Evolutionary conservation across 768 basidiomycete species (phyloP), one percentile per base, ranked within the genome.

Genomic region (Podaxis carcinomalis): DNA sequence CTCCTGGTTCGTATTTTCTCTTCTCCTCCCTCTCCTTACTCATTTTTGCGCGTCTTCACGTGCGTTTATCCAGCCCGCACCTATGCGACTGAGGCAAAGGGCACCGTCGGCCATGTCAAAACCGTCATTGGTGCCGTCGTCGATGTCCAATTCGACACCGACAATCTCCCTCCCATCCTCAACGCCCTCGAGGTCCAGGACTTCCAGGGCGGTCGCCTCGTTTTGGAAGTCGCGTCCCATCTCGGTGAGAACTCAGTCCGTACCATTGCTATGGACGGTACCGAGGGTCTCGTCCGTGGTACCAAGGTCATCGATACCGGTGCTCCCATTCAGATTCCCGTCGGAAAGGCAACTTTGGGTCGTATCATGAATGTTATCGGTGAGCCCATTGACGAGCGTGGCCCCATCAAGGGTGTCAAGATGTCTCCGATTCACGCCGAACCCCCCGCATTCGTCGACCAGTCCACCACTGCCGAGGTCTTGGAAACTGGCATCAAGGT

Each of bases 321-420:
- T 74, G 81, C 89, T 54, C 97, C 97, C 76, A 99, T 99, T 78
- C 83, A 84, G 78, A 93, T 99, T 65, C 97, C 97, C 67, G 97
- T 99, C 71, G 97, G 97, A 65, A 86, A 85, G 63, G 93, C 84
- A 61, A 95, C 93, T 60, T 89, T 99, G 62, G 97, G 97, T 53
- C 94, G 97, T 72, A 99, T 99, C 85, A 98, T 99, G 94, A 99
- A 98, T 79, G 97, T 99, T 78, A 98, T 99, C 79, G 97, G 97
- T 70, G 95, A 98, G 76, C 95, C 97, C 73, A 98, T 99, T 75
- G 97, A 99, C 78, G 95, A 98, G 77, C 95, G 97, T 80, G 97
- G 97, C 62, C 95, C 95, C 66, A 98, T 98, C 82, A 90, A 92
- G 78, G 96, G 95, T 73, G 93, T 89, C 77, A 94, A 92, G 79